phyloP scores from a whole-genome alignment of 192 early-diverging fungal genomes.

The Linderina pennispora region DNA sequence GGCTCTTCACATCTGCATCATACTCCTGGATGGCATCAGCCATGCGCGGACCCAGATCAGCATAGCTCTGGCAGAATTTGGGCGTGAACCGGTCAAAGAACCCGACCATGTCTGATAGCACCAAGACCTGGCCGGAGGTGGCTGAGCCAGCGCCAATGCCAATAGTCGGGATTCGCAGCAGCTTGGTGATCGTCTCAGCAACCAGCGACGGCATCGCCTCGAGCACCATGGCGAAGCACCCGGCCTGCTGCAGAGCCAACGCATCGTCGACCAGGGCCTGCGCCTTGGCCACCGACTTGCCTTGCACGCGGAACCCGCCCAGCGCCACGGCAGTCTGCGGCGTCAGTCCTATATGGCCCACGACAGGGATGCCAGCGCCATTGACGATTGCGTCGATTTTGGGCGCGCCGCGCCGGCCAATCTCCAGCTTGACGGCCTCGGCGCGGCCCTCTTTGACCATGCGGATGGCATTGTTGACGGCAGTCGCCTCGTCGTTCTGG shows the following conservation, averaged over 20 bases:
- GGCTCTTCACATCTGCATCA: constrained; percentile 66
- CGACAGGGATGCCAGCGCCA: constrained; percentile 84
- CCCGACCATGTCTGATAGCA: constrained; percentile 86
- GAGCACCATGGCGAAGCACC: constrained; percentile 84
- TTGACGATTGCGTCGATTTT: constrained; percentile 71
- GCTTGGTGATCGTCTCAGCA: constrained; percentile 74
- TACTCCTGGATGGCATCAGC: constrained; percentile 67
- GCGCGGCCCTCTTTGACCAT: constrained; percentile 85
- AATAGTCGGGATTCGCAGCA: constrained; percentile 84
- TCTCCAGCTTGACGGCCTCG: constrained; percentile 96
- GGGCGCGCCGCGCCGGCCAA: constrained; percentile 76
- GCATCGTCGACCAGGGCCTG: constrained; percentile 78
- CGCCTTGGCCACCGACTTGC: constrained; percentile 76
- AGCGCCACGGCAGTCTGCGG: constrained; percentile 84
- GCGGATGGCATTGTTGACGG: constrained; percentile 73
- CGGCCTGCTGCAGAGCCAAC: constrained; percentile 81
- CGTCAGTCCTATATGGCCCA: constrained; percentile 93
- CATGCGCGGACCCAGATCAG: constrained; percentile 66
- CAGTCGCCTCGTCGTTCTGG: constrained; percentile 66
- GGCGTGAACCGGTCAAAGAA: constrained; percentile 88
- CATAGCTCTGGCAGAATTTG: constrained; percentile 91
- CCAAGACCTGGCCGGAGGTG: constrained; percentile 92
- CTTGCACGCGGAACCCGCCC: constrained; percentile 90
- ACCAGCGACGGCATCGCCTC: constrained; percentile 92
- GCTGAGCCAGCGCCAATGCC: constrained; percentile 91